These are phyloP conservation scores for Apiotrichum sp. DNA, from an alignment of 1,284 basidiomycete genomes.

Conservation along the genomic window DNA sequence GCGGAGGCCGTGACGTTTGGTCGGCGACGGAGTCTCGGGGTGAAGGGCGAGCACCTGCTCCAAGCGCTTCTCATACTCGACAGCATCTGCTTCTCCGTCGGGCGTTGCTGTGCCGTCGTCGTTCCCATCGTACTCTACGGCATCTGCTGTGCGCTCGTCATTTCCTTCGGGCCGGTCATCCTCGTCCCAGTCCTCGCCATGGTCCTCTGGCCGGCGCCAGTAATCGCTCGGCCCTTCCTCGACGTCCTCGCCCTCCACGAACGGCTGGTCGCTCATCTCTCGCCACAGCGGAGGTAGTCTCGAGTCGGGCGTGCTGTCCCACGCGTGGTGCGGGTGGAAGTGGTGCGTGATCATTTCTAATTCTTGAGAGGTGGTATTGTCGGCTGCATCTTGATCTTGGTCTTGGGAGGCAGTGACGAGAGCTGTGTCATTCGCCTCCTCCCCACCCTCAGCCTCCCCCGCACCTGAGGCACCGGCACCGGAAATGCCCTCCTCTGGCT, in stretches of 20 bases:
- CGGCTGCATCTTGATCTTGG: no score
- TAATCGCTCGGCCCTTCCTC: conserved; percentile 21
- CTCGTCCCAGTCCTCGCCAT: neutral
- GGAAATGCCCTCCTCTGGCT: no score
- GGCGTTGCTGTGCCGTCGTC: neutral
- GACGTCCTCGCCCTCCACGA: conserved; percentile 3
- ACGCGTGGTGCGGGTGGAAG: neutral
- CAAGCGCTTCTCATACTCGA: conserved; percentile 17
- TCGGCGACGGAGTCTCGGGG: conserved; percentile 9
- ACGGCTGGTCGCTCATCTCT: conserved; percentile 6
- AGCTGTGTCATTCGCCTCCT: no score
- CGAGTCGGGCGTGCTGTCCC: neutral
- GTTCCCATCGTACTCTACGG: neutral
- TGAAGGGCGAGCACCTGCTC: conserved; percentile 13
- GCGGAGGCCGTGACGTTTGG: conserved; percentile 1
- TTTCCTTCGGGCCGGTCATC: neutral
- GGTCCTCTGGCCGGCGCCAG: conserved; percentile 7
- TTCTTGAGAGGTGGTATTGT: no score
- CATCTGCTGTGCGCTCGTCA: neutral
- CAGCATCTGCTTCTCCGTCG: conserved; percentile 6
- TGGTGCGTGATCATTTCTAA: neutral
- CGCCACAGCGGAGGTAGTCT: conserved; percentile 11
- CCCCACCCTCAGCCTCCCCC: no score
- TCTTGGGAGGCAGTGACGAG: no score
- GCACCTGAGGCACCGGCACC: no score